Conservation (phyloP, 257 asterid species). For the Leptodermis oblonga region DNA sequence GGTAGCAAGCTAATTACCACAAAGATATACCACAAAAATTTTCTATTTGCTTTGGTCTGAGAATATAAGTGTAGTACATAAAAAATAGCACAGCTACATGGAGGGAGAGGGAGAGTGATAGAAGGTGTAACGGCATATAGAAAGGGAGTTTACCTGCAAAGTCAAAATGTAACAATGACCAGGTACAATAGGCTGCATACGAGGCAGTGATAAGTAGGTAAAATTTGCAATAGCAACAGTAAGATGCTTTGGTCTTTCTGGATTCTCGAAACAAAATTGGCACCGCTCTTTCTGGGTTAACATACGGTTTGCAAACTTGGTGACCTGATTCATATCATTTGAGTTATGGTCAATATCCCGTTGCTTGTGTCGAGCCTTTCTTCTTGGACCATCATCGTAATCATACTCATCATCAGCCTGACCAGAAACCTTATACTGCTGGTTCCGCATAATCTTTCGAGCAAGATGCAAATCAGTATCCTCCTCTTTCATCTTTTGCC, state of each 20-base stretch:
- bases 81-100: neutral
- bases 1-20: conserved; percentile 15
- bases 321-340: conserved; percentile 43
- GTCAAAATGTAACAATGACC: conserved; percentile 92
- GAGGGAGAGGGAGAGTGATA: neutral
- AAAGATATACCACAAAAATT: neutral
- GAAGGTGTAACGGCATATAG: neutral
- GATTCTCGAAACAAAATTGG: conserved; percentile 83
- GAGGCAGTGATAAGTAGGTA: conserved; percentile 74
- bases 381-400: conserved; percentile 76
- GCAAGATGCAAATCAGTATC: conserved; percentile 87
- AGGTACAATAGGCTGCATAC: conserved; percentile 63
- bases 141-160: conserved; percentile 54
- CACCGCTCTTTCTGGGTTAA: conserved; percentile 87
- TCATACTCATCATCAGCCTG: conserved; percentile 96
- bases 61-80: neutral
- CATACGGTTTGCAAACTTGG: conserved; percentile 52
- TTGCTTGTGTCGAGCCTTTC: conserved; percentile 56
- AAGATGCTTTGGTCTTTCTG: conserved; percentile 84
- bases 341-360: conserved; percentile 38
- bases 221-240: conserved; percentile 79
- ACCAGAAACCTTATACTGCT: conserved; percentile 47
- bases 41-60: too few species aligned
- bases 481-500: conserved; percentile 68
- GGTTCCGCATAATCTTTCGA: conserved; percentile 57